phyloP scores from a whole-genome alignment of 2,329 filamentous ascomycete species.

The Berkeleyomyces basicola region DNA sequence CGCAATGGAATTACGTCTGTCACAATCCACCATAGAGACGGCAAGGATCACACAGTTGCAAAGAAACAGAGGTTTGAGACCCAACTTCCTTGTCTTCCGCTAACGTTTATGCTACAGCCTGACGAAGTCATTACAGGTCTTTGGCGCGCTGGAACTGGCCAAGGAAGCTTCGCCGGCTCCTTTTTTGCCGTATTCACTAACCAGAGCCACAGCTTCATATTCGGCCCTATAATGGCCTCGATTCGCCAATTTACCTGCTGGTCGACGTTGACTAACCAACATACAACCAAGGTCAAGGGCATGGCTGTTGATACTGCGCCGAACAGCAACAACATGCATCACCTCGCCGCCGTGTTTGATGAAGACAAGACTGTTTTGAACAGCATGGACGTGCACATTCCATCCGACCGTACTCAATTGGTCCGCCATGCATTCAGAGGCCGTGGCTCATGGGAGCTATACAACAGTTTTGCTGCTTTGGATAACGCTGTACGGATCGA shows the following conservation, averaged over 20 bases:
- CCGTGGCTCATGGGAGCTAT: not conserved
- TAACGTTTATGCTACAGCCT: not conserved
- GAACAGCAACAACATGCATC: not conserved
- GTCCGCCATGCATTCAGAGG: not conserved
- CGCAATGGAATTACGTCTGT: not conserved
- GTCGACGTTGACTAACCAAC: not conserved
- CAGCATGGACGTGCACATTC: not conserved
- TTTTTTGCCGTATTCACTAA: slow-evolving; percentile 1
- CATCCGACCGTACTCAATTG: not conserved
- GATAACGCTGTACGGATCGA: not conserved
- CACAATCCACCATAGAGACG: not conserved
- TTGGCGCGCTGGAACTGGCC: not conserved
- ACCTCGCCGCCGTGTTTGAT: not conserved
- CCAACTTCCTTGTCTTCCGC: not conserved
- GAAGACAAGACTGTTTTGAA: not conserved
- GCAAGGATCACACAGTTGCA: not conserved
- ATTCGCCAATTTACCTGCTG: not conserved
- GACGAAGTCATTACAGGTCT: not conserved
- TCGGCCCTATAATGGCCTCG: not conserved
- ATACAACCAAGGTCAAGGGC: not conserved
- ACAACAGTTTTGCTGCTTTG: not conserved
- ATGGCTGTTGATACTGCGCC: not conserved
- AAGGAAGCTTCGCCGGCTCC: not conserved
- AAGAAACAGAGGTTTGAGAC: not conserved
- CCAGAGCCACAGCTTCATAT: not conserved